These are phyloP conservation scores for Populus hybrid DNA, from an alignment of 441 rosid genomes.

Conservation along the genomic window DNA sequence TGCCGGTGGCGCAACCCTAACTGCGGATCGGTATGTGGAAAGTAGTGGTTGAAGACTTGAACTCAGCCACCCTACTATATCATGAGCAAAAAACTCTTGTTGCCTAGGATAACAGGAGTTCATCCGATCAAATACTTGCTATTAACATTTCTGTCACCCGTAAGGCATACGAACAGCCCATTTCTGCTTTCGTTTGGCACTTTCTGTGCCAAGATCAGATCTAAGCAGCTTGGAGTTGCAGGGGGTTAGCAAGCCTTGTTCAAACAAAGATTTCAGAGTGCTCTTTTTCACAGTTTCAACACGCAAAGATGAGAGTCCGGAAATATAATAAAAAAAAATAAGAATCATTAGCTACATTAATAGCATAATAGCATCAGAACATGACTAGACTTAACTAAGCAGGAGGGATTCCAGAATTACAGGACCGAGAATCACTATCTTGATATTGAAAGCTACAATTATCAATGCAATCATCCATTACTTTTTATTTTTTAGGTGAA, in stretches of 20 bases:
- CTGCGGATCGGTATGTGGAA: no score
- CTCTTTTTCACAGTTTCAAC: neutral
- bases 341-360: neutral
- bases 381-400: neutral
- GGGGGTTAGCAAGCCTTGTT: no score
- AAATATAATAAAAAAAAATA: no score
- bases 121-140: neutral
- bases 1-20: no score
- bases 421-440: neutral
- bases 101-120: neutral
- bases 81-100: neutral
- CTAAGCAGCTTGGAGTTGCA: neutral
- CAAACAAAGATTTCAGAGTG: neutral
- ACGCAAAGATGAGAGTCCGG: neutral
- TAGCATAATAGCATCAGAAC: neutral
- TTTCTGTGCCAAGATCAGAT: no score
- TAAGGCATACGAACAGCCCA: neutral
- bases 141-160: neutral
- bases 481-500: constrained; percentile 15
- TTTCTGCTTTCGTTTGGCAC: no score
- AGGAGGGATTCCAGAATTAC: neutral
- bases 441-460: neutral
- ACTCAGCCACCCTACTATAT: neutral
- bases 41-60: no score
- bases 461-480: neutral